Evolutionary conservation across 2,329 filamentous ascomycete species (phyloP), one percentile per base, ranked within the genome.

Genomic region (Pseudohalonectria lignicola): DNA sequence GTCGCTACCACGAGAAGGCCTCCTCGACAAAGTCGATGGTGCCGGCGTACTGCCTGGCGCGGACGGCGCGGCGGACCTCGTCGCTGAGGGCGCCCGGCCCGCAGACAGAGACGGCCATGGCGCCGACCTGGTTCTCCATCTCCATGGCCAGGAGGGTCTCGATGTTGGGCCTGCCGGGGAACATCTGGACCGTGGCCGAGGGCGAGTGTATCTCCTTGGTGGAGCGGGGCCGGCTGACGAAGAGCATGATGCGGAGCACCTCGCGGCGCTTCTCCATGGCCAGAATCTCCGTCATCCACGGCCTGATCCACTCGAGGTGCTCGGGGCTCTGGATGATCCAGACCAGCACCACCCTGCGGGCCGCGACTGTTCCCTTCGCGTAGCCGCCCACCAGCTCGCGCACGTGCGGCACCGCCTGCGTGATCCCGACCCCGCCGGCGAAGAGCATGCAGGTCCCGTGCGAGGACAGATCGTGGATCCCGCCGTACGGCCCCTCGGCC

Each of bases 121-220:
- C 76, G 41, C 82, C 82, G 35, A 87, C 64, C 50, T 84, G 81
- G 50, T 75, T 71, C 60, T 83, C 77, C 63, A 85, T 79, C 65
- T 87, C 82, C 50, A 78, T 76, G 39, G 78, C 71, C 42, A 88
- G 64, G 13, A 88, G 65, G 1, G 80, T 82, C 45, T 79, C 72
- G 37, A 86, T 77, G 54, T 86, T 85, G 15, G 82, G 82, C 48
- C 82, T 69, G 13, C 83, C 83, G 4, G 83, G 83, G 67, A 86
- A 86, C 83, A 88, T 88, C 55, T 87, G 82, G 11, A 90, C 83
- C 15, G 79, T 86, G 1, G 79, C 72, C 26, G 76, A 82, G 3
- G 83, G 83, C 48, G 77, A 83, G 63, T 86, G 81, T 39, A 87
- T 86, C 58, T 87, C 82, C 65, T 86, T 86, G 33, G 79, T 86